These are phyloP conservation scores for Sistotremastrum niveocremeum DNA, from an alignment of 768 basidiomycete genomes.

Conservation along the genomic window DNA sequence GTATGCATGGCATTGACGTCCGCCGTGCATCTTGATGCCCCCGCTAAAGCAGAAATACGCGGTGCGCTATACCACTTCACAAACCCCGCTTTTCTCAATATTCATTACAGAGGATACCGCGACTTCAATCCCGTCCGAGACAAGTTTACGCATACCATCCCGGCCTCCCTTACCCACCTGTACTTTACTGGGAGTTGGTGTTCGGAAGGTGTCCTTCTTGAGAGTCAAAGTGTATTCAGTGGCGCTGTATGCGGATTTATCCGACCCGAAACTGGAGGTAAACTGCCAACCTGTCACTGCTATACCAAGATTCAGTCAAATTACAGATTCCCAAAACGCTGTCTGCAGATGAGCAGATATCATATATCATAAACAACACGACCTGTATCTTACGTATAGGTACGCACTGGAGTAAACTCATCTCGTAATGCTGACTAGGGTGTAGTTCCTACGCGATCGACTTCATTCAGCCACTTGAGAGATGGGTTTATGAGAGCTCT, in stretches of 20 bases:
- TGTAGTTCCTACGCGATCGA: slow-evolving; percentile 67
- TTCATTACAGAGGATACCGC: slow-evolving; percentile 47
- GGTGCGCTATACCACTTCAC: not conserved
- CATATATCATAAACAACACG: slow-evolving; percentile 49
- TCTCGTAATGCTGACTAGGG: not conserved
- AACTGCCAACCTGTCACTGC: slow-evolving; percentile 7
- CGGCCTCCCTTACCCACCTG: slow-evolving; percentile 48
- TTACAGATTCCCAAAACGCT: slow-evolving; percentile 40
- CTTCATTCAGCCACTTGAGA: slow-evolving; percentile 65
- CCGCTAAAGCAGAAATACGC: slow-evolving; percentile 7
- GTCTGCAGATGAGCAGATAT: slow-evolving; percentile 55
- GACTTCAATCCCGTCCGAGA: slow-evolving; percentile 64
- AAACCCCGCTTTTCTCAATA: slow-evolving; percentile 5
- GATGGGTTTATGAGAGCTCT: slow-evolving; percentile 75
- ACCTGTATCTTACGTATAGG: slow-evolving; percentile 67
- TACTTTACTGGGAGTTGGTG: slow-evolving; percentile 71
- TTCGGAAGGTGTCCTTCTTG: slow-evolving; percentile 80
- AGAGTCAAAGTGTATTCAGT: slow-evolving; percentile 81
- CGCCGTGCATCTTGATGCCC: slow-evolving; percentile 33
- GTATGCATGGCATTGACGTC: slow-evolving; percentile 18
- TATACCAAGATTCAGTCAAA: slow-evolving; percentile 1
- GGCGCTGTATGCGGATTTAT: slow-evolving; percentile 78
- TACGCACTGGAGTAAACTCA: slow-evolving; percentile 17
- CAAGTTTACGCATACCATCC: slow-evolving; percentile 45
- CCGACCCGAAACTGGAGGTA: slow-evolving; percentile 49